phyloP scores from a whole-genome alignment of 108 stramenopile genomes.

The Seminavis robusta region DNA sequence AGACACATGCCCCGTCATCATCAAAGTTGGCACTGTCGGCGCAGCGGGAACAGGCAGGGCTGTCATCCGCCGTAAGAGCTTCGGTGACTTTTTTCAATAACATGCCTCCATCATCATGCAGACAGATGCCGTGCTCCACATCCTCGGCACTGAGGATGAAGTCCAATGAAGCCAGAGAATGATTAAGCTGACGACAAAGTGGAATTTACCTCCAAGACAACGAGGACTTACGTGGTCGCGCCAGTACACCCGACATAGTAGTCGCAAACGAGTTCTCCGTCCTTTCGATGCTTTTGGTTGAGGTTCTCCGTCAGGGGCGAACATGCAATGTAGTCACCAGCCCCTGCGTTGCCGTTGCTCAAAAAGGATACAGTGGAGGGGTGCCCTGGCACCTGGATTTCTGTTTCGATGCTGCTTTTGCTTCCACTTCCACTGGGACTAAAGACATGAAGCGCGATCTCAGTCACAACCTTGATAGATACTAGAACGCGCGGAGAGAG shows the following conservation, averaged over 20 bases:
- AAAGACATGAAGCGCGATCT: conserved; percentile 1
- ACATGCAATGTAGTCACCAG: conserved; percentile 8
- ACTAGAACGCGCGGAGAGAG: background rate
- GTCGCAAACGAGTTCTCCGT: background rate
- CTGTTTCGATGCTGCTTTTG: background rate
- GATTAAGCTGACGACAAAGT: background rate
- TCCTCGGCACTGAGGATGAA: conserved; percentile 2
- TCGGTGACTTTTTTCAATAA: conserved; percentile 1
- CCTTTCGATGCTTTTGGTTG: conserved; percentile 8
- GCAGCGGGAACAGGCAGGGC: background rate
- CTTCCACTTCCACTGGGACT: conserved; percentile 2
- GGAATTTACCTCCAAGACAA: background rate
- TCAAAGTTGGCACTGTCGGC: background rate
- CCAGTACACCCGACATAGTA: conserved; percentile 5
- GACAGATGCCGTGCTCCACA: conserved; percentile 4
- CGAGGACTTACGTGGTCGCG: conserved; percentile 4
- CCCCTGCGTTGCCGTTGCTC: background rate
- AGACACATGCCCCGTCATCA: conserved; percentile 1
- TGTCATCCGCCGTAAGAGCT: background rate
- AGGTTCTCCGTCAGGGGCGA: conserved; percentile 13
- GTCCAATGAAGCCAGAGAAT: background rate
- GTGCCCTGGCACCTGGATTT: conserved; percentile 2
- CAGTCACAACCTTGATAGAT: conserved; percentile 1
- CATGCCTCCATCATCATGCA: background rate
- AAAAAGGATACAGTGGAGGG: conserved; percentile 7